Conservation (phyloP, 1,139 yeast species). For the Sporopachydermia cereana region DNA sequence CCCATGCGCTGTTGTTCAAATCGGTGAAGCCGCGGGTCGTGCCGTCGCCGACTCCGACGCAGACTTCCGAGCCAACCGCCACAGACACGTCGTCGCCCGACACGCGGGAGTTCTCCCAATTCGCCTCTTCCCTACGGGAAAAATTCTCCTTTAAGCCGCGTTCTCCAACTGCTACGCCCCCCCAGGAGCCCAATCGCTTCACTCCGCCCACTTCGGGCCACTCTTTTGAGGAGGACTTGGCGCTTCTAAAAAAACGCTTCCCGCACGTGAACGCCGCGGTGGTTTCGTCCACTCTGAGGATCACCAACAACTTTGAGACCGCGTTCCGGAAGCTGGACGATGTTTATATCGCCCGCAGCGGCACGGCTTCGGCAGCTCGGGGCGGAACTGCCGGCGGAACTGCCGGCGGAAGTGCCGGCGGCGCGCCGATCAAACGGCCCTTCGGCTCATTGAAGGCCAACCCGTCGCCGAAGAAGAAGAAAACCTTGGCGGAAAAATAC, state of each 20-base stretch:
- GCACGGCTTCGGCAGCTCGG: neutral
- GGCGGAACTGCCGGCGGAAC: neutral
- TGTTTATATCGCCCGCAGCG: neutral
- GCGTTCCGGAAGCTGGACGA: conserved; percentile 3
- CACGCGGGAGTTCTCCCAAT: neutral
- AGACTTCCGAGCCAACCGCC: neutral
- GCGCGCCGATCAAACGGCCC: no score
- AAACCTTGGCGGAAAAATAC: conserved; percentile 1
- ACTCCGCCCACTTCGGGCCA: neutral
- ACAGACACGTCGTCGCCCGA: neutral
- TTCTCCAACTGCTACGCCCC: neutral
- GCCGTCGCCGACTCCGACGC: neutral
- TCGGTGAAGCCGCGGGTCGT: conserved; percentile 2
- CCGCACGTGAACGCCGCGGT: conserved; percentile 5
- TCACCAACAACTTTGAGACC: neutral
- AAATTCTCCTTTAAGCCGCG: conserved; percentile 1
- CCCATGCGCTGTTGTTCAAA: conserved; percentile 3
- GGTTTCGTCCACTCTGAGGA: conserved; percentile 1
- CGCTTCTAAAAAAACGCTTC: neutral
- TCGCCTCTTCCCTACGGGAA: conserved; percentile 2
- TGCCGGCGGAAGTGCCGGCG: no score
- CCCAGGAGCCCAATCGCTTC: neutral
- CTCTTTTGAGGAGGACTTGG: neutral
- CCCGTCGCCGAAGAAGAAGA: neutral
- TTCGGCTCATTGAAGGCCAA: neutral